These are phyloP conservation scores for Fusarium proliferatum DNA, from an alignment of 2,329 filamentous ascomycete species.

Conservation along the genomic window DNA sequence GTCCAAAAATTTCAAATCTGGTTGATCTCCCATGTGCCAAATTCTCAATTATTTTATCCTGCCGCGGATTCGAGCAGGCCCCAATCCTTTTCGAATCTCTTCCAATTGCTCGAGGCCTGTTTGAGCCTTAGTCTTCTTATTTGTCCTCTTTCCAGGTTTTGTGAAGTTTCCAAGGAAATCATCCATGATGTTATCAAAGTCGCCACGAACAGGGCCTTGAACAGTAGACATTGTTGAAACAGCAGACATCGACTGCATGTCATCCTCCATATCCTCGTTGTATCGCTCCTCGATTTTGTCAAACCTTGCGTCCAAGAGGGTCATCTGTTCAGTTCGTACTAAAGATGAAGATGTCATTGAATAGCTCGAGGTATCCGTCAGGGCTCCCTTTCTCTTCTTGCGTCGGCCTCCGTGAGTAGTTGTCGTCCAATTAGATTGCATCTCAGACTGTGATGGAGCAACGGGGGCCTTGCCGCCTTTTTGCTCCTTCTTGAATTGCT, in stretches of 20 bases:
- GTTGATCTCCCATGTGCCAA: not conserved
- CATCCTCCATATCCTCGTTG: conserved; percentile 61
- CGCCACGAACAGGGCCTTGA: conserved; percentile 73
- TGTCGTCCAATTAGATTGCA: conserved; percentile 78
- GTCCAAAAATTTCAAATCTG: not conserved
- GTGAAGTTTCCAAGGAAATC: conserved; percentile 85
- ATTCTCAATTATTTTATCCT: conserved; percentile 32
- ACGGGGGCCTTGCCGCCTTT: conserved; percentile 57
- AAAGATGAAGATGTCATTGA: conserved; percentile 93
- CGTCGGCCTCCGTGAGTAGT: conserved; percentile 82
- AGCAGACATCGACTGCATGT: conserved; percentile 67
- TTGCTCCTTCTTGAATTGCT: conserved; percentile 90
- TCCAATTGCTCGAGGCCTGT: conserved; percentile 90
- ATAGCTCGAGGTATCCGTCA: conserved; percentile 87
- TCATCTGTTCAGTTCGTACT: conserved; percentile 86
- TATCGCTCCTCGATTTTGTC: conserved; percentile 89
- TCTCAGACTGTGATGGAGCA: conserved; percentile 66
- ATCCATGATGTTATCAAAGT: conserved; percentile 92
- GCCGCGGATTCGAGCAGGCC: conserved; percentile 73
- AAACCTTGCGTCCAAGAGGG: conserved; percentile 88
- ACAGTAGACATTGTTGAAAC: conserved; percentile 74
- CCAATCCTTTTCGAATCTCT: conserved; percentile 84
- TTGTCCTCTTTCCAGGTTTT: conserved; percentile 76
- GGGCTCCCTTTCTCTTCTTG: conserved; percentile 95
- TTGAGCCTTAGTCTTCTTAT: conserved; percentile 84